Conservation (phyloP, 2,329 filamentous ascomycete species). For the Scortechinia acanthostroma region DNA sequence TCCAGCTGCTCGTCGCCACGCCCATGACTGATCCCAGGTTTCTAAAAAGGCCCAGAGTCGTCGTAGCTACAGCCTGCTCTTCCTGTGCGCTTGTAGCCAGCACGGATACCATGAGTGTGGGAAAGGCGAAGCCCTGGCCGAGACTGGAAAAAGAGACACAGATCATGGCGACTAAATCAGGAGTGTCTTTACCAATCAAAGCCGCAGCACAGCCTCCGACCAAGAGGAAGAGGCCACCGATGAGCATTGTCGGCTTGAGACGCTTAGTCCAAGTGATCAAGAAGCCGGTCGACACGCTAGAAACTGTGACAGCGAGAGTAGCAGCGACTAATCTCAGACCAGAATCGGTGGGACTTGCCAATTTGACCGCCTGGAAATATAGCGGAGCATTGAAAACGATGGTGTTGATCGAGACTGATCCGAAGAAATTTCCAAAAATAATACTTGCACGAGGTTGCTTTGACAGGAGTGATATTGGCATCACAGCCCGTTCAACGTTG, state of each 20-base stretch:
- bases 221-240: conserved; percentile 21
- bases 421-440: conserved; percentile 14
- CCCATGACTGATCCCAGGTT: conserved; percentile 45
- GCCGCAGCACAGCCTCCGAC: conserved; percentile 21
- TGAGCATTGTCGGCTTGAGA: conserved; percentile 24
- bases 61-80: conserved; percentile 35
- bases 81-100: conserved; percentile 27
- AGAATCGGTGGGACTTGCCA: conserved; percentile 37
- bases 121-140: conserved; percentile 29
- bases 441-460: conserved; percentile 13
- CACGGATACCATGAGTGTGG: conserved; percentile 25
- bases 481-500: conserved; percentile 13
- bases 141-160: conserved; percentile 24
- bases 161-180: conserved; percentile 21
- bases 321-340: conserved; percentile 39
- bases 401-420: conserved; percentile 12
- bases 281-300: conserved; percentile 27
- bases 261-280: conserved; percentile 28
- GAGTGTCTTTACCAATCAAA: conserved; percentile 18
- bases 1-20: conserved; percentile 41
- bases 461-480: conserved; percentile 15
- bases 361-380: conserved; percentile 41
- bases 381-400: conserved; percentile 42
- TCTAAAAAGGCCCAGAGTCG: conserved; percentile 39
- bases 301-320: conserved; percentile 27